Evolutionary conservation across 257 asterid species (phyloP), one percentile per base, ranked within the genome.

Genomic region (Solanum chiquidenum): DNA sequence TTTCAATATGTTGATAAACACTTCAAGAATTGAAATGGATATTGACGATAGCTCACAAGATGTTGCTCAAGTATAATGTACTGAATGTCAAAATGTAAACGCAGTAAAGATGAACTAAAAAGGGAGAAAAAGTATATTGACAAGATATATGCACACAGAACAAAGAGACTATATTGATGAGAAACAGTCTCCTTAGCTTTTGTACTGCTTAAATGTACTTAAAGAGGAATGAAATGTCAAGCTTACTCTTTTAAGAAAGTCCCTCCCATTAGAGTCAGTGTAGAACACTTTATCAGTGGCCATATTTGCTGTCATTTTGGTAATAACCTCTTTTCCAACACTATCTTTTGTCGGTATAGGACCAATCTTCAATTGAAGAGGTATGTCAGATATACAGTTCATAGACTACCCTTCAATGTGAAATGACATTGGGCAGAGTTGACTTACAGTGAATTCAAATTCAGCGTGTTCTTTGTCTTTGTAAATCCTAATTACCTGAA

Each of bases 211-310:
- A 29, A 34, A 76, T 60, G 31, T 31, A 31, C 68, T 5, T 37
- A 60, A 34, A 83, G 76, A 87, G 37, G 31, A 86, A 77, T 55
- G 73, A 27, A 88, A 80, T 35, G 44, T 49, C 42, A 46, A 83
- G 86, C 75, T 44, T 92, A 95, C 98, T 94, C 98, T 91, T 92
- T 93, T 93, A 60, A 96, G 90, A 87, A 96, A 96, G 95, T 96
- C 98, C 88, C 98, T 96, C 85, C 94, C 98, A 34, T 96, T 96
- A 87, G 98, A 96, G 84, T 96, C 98, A 21, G 98, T 96, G 75
- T 93, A 93, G 91, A 95, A 96, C 89, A 91, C 94, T 88, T 92
- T 89, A 87, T 93, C 71, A 7, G 98, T 93, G 84, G 71, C 96
- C 98, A 96, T 93, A 88, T 96, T 91, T 71, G 98, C 88, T 29